These are phyloP conservation scores for Ophiostoma triangulosporum DNA, from an alignment of 2,329 filamentous ascomycete species.

Conservation along the genomic window DNA sequence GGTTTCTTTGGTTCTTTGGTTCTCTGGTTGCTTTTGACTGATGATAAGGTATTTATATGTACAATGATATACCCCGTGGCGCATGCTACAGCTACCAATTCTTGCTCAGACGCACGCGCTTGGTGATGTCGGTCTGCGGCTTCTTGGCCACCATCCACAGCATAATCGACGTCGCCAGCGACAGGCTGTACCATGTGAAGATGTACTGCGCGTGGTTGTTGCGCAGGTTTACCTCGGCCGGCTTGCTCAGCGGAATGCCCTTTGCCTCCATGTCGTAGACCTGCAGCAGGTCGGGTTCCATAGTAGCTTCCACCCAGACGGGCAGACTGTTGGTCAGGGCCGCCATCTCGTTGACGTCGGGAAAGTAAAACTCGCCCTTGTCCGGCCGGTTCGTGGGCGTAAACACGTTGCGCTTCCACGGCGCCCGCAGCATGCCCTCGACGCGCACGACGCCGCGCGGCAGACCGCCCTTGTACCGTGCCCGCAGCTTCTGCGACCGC, in stretches of 20 bases:
- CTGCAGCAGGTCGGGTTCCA: conserved; percentile 71
- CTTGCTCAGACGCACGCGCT: conserved; percentile 62
- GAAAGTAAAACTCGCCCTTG: conserved; percentile 83
- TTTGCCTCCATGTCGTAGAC: conserved; percentile 62
- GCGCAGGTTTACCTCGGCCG: conserved; percentile 79
- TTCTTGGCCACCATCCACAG: conserved; percentile 90
- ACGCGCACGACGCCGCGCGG: conserved; percentile 60
- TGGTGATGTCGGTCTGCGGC: conserved; percentile 57
- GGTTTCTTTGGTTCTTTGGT: neutral
- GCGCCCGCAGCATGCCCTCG: conserved; percentile 73
- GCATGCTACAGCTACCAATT: conserved; percentile 43
- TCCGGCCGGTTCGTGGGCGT: conserved; percentile 82
- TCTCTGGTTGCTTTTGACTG: conserved; percentile 12
- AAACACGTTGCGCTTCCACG: conserved; percentile 97
- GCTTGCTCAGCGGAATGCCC: conserved; percentile 78
- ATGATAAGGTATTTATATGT: conserved; percentile 6
- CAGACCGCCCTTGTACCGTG: conserved; percentile 49
- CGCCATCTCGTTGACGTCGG: conserved; percentile 88
- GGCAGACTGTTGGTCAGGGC: conserved; percentile 65
- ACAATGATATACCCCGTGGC: neutral
- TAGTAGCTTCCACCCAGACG: conserved; percentile 92
- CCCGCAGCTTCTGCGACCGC: conserved; percentile 47
- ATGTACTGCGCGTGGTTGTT: conserved; percentile 99
- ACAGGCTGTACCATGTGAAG: conserved; percentile 91
- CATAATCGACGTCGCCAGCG: conserved; percentile 81